Evolutionary conservation across 2,329 filamentous ascomycete species (phyloP).

Genomic region (Exserohilum turcica): DNA sequence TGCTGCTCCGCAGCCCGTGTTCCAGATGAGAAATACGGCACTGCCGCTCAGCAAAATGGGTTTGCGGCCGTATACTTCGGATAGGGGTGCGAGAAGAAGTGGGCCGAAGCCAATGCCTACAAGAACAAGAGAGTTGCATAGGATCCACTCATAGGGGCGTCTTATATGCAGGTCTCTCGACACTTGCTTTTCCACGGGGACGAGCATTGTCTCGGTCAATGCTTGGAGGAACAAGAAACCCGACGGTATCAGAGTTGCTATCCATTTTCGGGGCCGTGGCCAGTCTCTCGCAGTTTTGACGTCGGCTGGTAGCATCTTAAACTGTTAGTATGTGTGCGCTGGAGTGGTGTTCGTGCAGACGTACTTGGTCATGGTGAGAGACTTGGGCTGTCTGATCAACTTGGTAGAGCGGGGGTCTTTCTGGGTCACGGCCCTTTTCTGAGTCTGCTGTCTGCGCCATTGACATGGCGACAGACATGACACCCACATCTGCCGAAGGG

Average conservation of each 20-base stretch:
- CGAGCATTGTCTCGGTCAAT: background rate
- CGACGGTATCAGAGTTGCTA: background rate
- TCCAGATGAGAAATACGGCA: no score
- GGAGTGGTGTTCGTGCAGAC: background rate
- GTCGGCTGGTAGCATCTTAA: background rate
- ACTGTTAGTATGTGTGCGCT: background rate
- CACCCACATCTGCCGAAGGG: background rate
- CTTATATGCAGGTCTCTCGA: background rate
- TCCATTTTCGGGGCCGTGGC: background rate
- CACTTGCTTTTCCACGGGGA: background rate
- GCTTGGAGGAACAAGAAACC: background rate
- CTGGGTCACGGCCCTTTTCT: background rate
- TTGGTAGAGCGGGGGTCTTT: background rate
- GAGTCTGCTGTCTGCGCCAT: background rate
- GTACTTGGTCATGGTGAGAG: background rate
- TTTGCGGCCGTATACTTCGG: no score
- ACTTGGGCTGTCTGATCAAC: background rate
- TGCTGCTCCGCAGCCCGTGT: no score
- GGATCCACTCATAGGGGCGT: background rate
- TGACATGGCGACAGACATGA: background rate
- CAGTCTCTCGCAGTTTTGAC: background rate
- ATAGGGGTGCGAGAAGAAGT: background rate
- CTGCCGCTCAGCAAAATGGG: no score
- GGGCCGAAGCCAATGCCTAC: background rate
- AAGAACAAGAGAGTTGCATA: background rate